Conservation (phyloP, 2,329 filamentous ascomycete genomes). For the Acarospora socialis region DNA sequence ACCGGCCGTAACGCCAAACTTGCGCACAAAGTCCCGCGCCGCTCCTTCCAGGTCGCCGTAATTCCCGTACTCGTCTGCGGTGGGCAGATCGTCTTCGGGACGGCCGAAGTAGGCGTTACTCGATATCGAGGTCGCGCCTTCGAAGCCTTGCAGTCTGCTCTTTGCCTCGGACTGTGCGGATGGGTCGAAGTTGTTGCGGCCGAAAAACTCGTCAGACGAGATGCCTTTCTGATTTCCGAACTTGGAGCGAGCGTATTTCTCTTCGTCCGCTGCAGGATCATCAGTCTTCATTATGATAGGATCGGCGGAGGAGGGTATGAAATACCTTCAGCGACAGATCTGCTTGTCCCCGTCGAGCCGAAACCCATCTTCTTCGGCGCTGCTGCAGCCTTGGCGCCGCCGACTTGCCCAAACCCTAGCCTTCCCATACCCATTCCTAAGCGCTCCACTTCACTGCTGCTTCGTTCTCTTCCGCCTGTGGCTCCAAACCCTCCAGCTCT, state of each 20-base stretch:
- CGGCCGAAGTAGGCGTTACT: conserved; percentile 97
- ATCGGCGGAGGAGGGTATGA: conserved; percentile 2
- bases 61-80: conserved; percentile 45
- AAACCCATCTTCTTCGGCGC: conserved; percentile 74
- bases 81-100: conserved; percentile 60
- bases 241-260: conserved; percentile 72
- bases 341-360: conserved; percentile 66
- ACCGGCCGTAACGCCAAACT: conserved; percentile 87
- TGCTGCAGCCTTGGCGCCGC: conserved; percentile 44
- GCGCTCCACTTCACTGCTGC: conserved; percentile 67
- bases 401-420: conserved; percentile 79
- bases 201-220: conserved; percentile 96
- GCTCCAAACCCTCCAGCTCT: conserved; percentile 46
- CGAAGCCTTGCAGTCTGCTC: conserved; percentile 74
- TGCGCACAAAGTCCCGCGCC: conserved; percentile 89
- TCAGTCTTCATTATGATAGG: background rate
- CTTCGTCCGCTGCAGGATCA: conserved; percentile 45
- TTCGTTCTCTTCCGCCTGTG: conserved; percentile 38
- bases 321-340: conserved; percentile 54
- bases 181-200: conserved; percentile 74
- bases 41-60: conserved; percentile 88
- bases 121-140: conserved; percentile 82
- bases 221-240: conserved; percentile 92
- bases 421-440: conserved; percentile 77
- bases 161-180: conserved; percentile 73